These are phyloP conservation scores for Fagopyrum homotropicum DNA, from an alignment of 148 eudicot species.

Conservation along the genomic window DNA sequence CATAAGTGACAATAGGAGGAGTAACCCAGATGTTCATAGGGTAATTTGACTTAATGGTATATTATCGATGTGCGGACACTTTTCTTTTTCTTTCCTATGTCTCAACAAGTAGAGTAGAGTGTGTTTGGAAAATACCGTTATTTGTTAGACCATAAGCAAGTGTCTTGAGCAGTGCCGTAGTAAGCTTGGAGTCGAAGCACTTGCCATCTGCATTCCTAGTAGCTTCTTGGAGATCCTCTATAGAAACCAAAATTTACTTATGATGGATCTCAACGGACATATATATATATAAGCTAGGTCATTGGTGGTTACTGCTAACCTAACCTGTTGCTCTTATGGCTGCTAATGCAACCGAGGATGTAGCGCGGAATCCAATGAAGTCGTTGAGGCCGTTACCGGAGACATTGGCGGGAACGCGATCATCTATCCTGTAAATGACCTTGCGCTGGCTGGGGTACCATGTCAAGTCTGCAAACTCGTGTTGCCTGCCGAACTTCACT, in stretches of 20 bases:
- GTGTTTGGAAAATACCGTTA: slow-evolving; percentile 25
- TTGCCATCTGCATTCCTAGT: slow-evolving; percentile 37
- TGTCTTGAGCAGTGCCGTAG: slow-evolving; percentile 22
- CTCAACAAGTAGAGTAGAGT: too few species aligned
- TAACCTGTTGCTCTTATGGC: slow-evolving; percentile 38
- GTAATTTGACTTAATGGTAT: too few species aligned
- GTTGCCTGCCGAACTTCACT: slow-evolving; percentile 34
- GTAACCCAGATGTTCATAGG: too few species aligned
- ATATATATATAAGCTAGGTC: too few species aligned
- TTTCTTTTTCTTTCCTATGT: too few species aligned
- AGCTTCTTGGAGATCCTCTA: slow-evolving; percentile 55
- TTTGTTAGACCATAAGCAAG: slow-evolving; percentile 52
- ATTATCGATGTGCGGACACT: too few species aligned
- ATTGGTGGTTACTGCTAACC: not conserved
- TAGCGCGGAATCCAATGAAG: slow-evolving; percentile 47
- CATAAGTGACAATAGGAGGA: too few species aligned
- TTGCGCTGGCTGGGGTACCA: slow-evolving; percentile 61
- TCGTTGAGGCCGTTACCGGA: slow-evolving; percentile 43
- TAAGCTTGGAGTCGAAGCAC: slow-evolving; percentile 26
- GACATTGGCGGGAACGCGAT: slow-evolving; percentile 35
- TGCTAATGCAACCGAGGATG: slow-evolving; percentile 23
- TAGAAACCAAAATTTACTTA: not conserved
- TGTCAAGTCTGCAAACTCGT: slow-evolving; percentile 62
- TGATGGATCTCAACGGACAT: too few species aligned
- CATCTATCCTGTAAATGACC: slow-evolving; percentile 48